A percentile compares a stretch with the other conserved stretches of the same genome.
Evolutionary conservation across 257 asterid species (phyloP).

Genomic region (Solanum pennellii): DNA sequence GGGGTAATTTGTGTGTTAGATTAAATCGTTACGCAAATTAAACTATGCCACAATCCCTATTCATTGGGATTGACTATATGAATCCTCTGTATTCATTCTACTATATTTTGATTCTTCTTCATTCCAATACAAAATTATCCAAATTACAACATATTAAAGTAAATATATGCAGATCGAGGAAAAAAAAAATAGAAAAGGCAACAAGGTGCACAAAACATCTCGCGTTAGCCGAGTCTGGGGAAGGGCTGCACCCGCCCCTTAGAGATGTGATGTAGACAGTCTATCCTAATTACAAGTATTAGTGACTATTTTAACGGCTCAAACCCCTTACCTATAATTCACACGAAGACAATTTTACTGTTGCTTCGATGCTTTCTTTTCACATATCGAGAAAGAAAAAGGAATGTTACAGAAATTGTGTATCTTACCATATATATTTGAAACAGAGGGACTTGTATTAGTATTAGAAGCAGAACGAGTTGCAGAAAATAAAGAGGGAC

Average conservation of each 20-base stretch:
- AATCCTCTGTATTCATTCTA: neutral
- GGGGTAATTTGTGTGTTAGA: neutral
- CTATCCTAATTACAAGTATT: neutral
- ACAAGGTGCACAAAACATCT: neutral
- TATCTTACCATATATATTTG: slow-evolving; percentile 2
- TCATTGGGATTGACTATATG: neutral
- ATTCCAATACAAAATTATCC: neutral
- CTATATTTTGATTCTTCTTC: neutral
- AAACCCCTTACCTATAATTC: neutral
- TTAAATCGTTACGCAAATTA: neutral
- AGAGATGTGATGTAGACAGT: neutral
- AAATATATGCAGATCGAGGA: neutral
- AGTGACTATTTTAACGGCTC: neutral
- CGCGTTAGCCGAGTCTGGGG: too few relatives aligned
- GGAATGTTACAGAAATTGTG: neutral
- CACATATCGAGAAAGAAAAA: neutral
- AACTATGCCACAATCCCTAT: neutral
- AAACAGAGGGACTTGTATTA: slow-evolving; percentile 2
- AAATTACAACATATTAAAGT: neutral
- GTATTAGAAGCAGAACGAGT: slow-evolving; percentile 9
- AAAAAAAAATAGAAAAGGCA: too few relatives aligned
- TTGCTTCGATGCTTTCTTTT: neutral
- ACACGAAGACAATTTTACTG: neutral
- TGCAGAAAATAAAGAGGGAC: slow-evolving; percentile 23
- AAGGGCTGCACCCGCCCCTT: neutral